Percentiles rank a stretch among this genome's conserved stretches.
These are phyloP conservation scores for Cladophialophora yegresii DNA, from an alignment of 2,329 filamentous ascomycete genomes.

Conservation along the genomic window DNA sequence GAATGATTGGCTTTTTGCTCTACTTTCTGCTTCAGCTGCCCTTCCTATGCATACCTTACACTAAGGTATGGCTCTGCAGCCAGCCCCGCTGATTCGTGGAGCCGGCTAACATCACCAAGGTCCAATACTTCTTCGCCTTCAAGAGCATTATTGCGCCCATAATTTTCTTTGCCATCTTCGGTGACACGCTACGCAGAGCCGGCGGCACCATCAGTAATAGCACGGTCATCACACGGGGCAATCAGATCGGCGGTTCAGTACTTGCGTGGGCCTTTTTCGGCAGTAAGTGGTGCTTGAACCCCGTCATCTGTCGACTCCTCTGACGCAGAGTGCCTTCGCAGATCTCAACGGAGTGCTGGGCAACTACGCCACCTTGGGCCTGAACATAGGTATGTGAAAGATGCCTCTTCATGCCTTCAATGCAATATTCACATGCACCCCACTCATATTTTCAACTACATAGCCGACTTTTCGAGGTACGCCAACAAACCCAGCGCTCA, in stretches of 20 bases:
- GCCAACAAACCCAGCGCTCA: slow-evolving; percentile 35
- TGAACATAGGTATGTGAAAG: no score
- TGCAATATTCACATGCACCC: no score
- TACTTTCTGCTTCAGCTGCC: slow-evolving; percentile 52
- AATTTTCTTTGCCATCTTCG: slow-evolving; percentile 33
- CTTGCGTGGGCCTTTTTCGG: slow-evolving; percentile 33
- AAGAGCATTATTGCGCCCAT: slow-evolving; percentile 34
- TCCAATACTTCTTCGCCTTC: slow-evolving; percentile 34
- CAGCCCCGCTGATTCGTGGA: no score
- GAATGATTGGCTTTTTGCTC: slow-evolving; percentile 50
- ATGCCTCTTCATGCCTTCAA: no score
- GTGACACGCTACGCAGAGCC: slow-evolving; percentile 28
- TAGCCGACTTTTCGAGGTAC: slow-evolving; percentile 35
- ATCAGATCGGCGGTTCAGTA: slow-evolving; percentile 23
- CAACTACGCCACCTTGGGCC: slow-evolving; percentile 34
- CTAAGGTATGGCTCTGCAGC: slow-evolving; percentile 14
- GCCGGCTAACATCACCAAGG: slow-evolving; percentile 5
- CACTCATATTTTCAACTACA: no score
- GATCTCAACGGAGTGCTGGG: slow-evolving; percentile 34
- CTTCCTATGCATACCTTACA: slow-evolving; percentile 45
- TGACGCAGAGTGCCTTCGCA: slow-evolving; percentile 18
- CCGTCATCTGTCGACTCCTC: background rate
- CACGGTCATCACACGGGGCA: slow-evolving; percentile 29
- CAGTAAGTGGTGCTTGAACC: slow-evolving; percentile 24
- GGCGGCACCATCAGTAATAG: slow-evolving; percentile 34